Evolutionary conservation across 139 green algal species (phyloP).

Genomic region (Chlorella sp.): DNA sequence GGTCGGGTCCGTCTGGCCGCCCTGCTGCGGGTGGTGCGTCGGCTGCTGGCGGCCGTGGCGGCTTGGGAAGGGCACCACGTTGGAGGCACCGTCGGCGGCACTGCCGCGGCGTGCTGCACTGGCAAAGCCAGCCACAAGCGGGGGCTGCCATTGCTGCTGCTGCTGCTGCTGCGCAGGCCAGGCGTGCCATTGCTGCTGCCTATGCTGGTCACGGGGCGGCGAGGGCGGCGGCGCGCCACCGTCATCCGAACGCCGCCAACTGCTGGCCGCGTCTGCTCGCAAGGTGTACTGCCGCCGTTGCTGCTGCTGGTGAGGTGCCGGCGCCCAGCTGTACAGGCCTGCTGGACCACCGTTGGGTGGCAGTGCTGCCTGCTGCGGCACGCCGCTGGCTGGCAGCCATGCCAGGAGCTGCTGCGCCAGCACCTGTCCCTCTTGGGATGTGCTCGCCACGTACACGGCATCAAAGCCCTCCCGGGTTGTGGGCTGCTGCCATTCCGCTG

Average conservation of each 20-base stretch:
- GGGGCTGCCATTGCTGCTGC: background rate
- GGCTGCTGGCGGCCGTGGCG: background rate
- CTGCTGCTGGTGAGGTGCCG: background rate
- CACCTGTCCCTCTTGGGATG: background rate
- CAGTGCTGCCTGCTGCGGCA: background rate
- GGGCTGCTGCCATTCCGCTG: constrained; percentile 3
- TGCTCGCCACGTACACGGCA: background rate
- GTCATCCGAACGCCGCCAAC: background rate
- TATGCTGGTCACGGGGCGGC: background rate
- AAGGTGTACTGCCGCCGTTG: background rate
- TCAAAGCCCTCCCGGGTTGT: background rate
- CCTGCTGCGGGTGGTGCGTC: background rate
- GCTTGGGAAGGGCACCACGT: no score
- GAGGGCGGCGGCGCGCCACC: background rate
- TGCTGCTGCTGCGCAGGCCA: background rate
- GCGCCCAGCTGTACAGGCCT: background rate
- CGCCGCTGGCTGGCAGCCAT: background rate
- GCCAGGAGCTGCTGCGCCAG: background rate
- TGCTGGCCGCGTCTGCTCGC: background rate
- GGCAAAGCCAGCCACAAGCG: background rate
- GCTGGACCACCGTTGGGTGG: background rate
- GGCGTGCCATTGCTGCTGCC: background rate
- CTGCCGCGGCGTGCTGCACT: background rate
- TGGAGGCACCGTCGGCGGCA: background rate
- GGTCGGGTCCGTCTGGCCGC: background rate